A percentile compares a stretch with the other conserved stretches of the same genome.
Evolutionary conservation across 148 eudicot species (phyloP).

Genomic region (Heliosperma pusillum): DNA sequence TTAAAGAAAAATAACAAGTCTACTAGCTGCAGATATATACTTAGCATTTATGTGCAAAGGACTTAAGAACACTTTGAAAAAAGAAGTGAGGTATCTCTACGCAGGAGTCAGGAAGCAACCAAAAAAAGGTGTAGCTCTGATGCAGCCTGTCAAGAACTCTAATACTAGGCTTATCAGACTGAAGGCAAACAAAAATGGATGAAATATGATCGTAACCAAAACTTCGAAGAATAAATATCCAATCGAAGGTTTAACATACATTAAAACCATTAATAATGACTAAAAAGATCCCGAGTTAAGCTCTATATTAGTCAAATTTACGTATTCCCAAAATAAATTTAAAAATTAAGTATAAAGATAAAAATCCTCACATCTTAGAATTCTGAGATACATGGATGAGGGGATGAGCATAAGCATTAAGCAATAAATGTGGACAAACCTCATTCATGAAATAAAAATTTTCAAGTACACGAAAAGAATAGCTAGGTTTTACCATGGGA

Average conservation of each 20-base stretch:
- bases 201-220: not conserved
- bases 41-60: not conserved
- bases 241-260: not conserved
- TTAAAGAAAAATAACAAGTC: not conserved
- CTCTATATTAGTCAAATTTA: not conserved
- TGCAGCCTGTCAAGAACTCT: not conserved
- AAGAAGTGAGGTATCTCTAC: not conserved
- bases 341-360: not conserved
- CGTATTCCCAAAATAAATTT: not conserved
- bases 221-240: not conserved
- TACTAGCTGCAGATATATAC: not conserved
- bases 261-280: not conserved
- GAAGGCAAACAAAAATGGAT: too few relatives aligned
- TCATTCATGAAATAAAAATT: not conserved
- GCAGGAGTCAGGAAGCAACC: not conserved
- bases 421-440: not conserved
- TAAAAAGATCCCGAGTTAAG: not conserved
- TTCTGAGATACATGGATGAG: not conserved
- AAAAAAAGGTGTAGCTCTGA: not conserved
- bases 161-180: not conserved
- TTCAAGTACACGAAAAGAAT: not conserved
- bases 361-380: not conserved
- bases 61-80: not conserved
- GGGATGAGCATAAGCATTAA: not conserved
- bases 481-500: slow-evolving; percentile 57